Conservation (phyloP, 73 alveolate species). For the Tetrahymena borealis region DNA sequence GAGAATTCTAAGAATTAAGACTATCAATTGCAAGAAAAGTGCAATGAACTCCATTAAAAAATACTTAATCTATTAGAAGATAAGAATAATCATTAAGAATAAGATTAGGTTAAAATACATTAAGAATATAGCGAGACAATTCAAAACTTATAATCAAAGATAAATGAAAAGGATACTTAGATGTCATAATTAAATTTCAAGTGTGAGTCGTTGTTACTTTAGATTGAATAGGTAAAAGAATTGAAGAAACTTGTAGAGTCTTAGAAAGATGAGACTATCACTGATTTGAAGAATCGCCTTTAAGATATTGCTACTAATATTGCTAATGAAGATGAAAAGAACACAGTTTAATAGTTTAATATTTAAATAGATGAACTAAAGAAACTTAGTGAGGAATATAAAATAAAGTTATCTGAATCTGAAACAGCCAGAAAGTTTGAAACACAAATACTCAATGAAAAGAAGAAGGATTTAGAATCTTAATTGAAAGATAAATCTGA, state of each 20-base stretch:
- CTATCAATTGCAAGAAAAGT: not conserved
- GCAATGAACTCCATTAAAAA: not conserved
- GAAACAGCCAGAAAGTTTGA: not conserved
- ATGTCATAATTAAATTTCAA: not conserved
- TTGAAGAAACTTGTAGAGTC: not conserved
- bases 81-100: not conserved
- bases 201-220: not conserved
- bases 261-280: not conserved
- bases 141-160: not conserved
- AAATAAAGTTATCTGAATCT: not conserved
- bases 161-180: not conserved
- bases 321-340: not conserved
- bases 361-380: not conserved
- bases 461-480: not conserved
- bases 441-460: not conserved
- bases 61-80: not conserved
- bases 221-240: not conserved
- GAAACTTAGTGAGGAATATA: not conserved
- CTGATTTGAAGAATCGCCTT: not conserved
- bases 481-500: not conserved
- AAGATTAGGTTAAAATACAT: not conserved
- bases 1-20: not conserved
- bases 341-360: not conserved
- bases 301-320: not conserved
- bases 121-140: not conserved